Evolutionary conservation across 1,139 yeast genomes (phyloP).

Genomic region (Pichia norvegensis): DNA sequence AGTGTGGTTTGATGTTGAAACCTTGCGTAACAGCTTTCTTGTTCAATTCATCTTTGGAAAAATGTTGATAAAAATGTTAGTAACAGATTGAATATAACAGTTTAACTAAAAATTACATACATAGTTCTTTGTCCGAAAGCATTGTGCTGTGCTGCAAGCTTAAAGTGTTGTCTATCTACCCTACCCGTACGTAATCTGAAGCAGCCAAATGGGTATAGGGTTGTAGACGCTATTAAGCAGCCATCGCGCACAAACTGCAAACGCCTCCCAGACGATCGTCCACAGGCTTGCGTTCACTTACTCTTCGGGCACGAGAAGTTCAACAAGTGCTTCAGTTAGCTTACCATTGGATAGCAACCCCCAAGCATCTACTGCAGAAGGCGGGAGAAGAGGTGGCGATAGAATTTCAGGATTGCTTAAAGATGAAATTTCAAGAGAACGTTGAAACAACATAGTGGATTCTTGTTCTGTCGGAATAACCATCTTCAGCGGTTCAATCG

Average conservation of each 20-base stretch:
- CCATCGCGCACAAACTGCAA: not conserved
- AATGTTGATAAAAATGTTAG: constrained; percentile 1
- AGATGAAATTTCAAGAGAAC: not conserved
- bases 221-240: not conserved
- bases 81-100: not conserved
- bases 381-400: not conserved
- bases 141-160: constrained; percentile 7
- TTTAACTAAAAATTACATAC: constrained; percentile 16
- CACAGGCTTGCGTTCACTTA: not conserved
- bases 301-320: not conserved
- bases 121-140: constrained; percentile 51
- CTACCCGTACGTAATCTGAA: not conserved
- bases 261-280: not conserved
- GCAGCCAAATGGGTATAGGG: not conserved
- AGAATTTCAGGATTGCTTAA: not conserved
- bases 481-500: not conserved
- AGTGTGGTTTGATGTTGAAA: constrained; percentile 81
- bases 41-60: constrained; percentile 55
- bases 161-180: not conserved
- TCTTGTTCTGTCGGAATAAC: not conserved
- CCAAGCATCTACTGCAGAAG: not conserved
- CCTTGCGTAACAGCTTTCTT: constrained; percentile 89
- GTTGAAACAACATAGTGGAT: not conserved
- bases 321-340: not conserved
- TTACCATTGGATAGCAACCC: not conserved